Evolutionary conservation across 2,329 filamentous ascomycete genomes (phyloP).

Genomic region (Colletotrichum filicis): DNA sequence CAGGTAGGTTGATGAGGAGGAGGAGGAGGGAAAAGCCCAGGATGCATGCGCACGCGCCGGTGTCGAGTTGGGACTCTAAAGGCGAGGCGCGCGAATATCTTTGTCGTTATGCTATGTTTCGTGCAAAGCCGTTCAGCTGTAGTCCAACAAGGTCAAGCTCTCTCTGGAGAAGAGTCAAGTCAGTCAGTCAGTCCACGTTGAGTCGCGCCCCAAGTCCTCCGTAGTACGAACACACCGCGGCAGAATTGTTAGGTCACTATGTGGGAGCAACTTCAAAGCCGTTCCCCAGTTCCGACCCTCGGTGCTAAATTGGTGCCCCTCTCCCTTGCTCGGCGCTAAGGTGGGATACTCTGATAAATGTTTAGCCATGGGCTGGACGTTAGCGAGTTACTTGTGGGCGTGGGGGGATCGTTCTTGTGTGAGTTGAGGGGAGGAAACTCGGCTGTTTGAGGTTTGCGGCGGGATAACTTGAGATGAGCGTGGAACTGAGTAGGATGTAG

Average conservation of each 20-base stretch:
- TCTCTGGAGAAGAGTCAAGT: neutral
- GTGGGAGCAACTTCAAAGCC: conserved; percentile 1
- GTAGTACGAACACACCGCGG: neutral
- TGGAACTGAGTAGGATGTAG: no score
- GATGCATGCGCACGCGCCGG: conserved; percentile 10
- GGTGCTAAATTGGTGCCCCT: conserved; percentile 17
- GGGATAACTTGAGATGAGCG: no score
- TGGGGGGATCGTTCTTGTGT: neutral
- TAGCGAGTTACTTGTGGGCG: conserved; percentile 7
- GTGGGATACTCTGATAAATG: conserved; percentile 23
- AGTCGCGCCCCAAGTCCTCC: neutral
- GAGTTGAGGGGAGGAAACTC: no score
- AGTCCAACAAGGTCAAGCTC: conserved; percentile 7
- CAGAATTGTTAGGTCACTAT: conserved; percentile 1
- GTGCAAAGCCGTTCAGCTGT: conserved; percentile 1
- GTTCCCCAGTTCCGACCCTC: conserved; percentile 12
- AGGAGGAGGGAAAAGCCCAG: conserved; percentile 7
- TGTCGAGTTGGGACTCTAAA: conserved; percentile 3
- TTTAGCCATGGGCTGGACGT: conserved; percentile 6
- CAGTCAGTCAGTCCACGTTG: neutral
- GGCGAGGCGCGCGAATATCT: neutral
- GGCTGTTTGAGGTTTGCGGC: neutral
- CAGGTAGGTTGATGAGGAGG: conserved; percentile 14
- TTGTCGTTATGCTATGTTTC: conserved; percentile 8
- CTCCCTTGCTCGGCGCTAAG: conserved; percentile 8